Evolutionary conservation across 1,139 yeast species (phyloP).

Genomic region (Blastobotrys aristatus): DNA sequence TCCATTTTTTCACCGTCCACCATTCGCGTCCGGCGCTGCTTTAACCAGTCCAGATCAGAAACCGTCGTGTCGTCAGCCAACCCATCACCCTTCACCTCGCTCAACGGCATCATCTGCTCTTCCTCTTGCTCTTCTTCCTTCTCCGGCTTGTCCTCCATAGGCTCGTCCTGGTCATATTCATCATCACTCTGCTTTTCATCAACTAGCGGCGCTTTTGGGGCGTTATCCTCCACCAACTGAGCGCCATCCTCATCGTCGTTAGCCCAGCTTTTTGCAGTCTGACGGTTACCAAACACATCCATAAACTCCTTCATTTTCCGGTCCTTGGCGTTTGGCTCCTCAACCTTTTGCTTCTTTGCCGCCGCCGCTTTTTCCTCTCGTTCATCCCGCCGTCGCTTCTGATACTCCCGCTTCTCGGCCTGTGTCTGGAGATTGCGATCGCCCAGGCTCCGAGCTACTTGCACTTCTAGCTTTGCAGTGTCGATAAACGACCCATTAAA

Average conservation of each 20-base stretch:
- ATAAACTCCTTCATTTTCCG: slow-evolving; percentile 73
- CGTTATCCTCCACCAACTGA: slow-evolving; percentile 5
- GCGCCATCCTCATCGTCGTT: slow-evolving; percentile 56
- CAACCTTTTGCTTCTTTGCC: slow-evolving; percentile 47
- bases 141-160: slow-evolving; percentile 21
- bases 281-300: slow-evolving; percentile 75
- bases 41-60: slow-evolving; percentile 87
- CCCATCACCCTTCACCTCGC: slow-evolving; percentile 15
- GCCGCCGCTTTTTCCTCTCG: slow-evolving; percentile 42
- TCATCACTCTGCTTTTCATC: slow-evolving; percentile 28
- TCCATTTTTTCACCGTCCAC: slow-evolving; percentile 40
- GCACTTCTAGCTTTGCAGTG: slow-evolving; percentile 74
- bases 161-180: slow-evolving; percentile 26
- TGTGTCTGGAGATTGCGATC: slow-evolving; percentile 70
- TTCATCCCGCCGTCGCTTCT: slow-evolving; percentile 31
- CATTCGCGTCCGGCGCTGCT: slow-evolving; percentile 69
- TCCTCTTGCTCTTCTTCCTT: slow-evolving; percentile 22
- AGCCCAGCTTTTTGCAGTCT: slow-evolving; percentile 65
- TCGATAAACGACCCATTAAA: slow-evolving; percentile 78
- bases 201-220: slow-evolving; percentile 11
- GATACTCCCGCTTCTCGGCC: slow-evolving; percentile 47
- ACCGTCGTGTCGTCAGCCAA: slow-evolving; percentile 33
- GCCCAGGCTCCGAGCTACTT: slow-evolving; percentile 78
- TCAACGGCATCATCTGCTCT: slow-evolving; percentile 14
- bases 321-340: slow-evolving; percentile 34